phyloP scores from a whole-genome alignment of 2,329 filamentous ascomycete species.

The Paecilomyces niveus region DNA sequence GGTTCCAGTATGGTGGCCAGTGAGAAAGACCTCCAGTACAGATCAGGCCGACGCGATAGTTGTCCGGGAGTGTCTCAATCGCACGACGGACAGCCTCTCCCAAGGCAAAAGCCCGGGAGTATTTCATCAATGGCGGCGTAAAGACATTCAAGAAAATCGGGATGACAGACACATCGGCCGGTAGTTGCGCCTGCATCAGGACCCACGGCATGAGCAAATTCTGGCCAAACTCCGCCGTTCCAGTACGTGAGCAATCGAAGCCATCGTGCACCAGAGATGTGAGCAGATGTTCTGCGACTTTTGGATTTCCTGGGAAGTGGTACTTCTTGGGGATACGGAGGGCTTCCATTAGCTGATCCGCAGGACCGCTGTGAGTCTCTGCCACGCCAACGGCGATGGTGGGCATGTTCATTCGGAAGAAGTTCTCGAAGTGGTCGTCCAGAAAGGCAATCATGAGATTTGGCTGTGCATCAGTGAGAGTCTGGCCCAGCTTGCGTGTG shows the following conservation, averaged over 20 bases:
- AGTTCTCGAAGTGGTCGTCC: constrained; percentile 25
- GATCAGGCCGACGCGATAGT: constrained; percentile 6
- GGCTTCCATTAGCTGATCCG: constrained; percentile 22
- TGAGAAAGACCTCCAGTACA: constrained; percentile 21
- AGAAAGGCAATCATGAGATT: constrained; percentile 25
- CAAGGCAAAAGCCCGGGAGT: constrained; percentile 21
- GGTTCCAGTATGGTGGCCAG: constrained; percentile 24
- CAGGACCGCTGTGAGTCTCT: constrained; percentile 17
- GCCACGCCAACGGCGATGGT: constrained; percentile 20
- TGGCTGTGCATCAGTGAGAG: constrained; percentile 17
- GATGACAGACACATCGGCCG: constrained; percentile 15
- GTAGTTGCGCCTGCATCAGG: constrained; percentile 16
- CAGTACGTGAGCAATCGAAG: constrained; percentile 18
- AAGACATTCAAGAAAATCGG: constrained; percentile 24
- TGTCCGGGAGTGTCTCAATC: constrained; percentile 11
- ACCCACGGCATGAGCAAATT: constrained; percentile 25
- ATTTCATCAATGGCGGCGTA: constrained; percentile 21
- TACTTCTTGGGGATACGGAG: constrained; percentile 17
- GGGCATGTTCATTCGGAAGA: constrained; percentile 22
- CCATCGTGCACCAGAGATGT: constrained; percentile 14
- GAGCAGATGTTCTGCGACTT: constrained; percentile 18
- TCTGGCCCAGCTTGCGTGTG: constrained; percentile 18
- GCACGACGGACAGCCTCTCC: constrained; percentile 20
- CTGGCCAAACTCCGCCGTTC: constrained; percentile 17
- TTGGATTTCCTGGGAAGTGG: constrained; percentile 17